Percentiles rank a stretch among this genome's conserved stretches.
Evolutionary conservation across 2,329 filamentous ascomycete species (phyloP).

Genomic region (Myotisia sp.): DNA sequence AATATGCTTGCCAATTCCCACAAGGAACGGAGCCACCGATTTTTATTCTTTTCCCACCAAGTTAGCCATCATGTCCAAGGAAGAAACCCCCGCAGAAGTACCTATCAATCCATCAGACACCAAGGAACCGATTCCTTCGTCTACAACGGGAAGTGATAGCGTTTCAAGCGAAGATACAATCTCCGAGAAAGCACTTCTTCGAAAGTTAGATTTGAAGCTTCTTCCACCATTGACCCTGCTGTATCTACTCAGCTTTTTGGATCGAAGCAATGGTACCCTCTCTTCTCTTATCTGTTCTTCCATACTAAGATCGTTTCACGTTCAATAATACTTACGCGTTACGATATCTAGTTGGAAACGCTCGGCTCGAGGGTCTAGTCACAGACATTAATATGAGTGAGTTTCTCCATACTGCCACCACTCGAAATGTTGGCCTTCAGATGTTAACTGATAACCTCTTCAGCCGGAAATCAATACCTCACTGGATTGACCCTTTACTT

Average conservation of each 20-base stretch:
- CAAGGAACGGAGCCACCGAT: too few species aligned
- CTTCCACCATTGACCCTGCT: constrained; percentile 32
- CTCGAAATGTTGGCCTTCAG: too few species aligned
- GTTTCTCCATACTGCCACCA: constrained; percentile 6
- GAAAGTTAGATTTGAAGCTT: constrained; percentile 32
- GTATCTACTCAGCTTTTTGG: constrained; percentile 32
- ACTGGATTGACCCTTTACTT: constrained; percentile 27
- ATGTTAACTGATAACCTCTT: too few species aligned
- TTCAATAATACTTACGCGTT: background rate
- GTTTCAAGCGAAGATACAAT: too few species aligned
- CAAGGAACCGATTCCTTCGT: too few species aligned
- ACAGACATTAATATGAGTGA: constrained; percentile 27
- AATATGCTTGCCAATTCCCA: too few species aligned
- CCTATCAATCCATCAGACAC: too few species aligned
- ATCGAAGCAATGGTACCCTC: constrained; percentile 27
- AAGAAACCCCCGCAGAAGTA: too few species aligned
- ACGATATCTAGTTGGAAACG: constrained; percentile 24
- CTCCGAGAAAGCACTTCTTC: constrained; percentile 27
- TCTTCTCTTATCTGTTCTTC: too few species aligned
- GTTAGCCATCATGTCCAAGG: too few species aligned
- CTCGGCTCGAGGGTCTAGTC: constrained; percentile 25
- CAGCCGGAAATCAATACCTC: constrained; percentile 20
- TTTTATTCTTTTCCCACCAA: too few species aligned
- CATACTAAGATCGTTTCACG: background rate
- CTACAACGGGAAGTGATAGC: too few species aligned